Percentiles rank a stretch among this genome's conserved stretches.
phyloP scores from a whole-genome alignment of 257 asterid genomes.

The Ligustrum vulgare region DNA sequence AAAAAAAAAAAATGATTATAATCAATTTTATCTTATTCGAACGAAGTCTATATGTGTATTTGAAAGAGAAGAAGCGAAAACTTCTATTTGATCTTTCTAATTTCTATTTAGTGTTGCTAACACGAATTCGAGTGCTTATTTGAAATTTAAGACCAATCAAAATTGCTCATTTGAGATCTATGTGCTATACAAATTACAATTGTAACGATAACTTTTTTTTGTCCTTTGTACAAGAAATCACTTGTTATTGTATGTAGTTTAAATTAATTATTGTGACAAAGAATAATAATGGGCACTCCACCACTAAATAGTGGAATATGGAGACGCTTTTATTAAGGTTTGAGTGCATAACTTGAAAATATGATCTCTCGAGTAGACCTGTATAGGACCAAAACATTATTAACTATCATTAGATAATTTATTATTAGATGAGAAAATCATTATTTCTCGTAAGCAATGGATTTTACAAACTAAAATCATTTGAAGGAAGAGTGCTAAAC shows the following conservation, averaged over 20 bases:
- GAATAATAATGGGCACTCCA: not conserved
- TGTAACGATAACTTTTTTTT: no score
- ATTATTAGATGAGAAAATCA: slow-evolving; percentile 24
- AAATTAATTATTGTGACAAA: not conserved
- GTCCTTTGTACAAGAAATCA: not conserved
- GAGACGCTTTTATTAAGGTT: not conserved
- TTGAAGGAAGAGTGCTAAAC: not conserved
- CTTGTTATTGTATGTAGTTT: not conserved
- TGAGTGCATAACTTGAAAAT: not conserved
- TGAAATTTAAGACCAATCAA: no score
- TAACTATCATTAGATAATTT: slow-evolving; percentile 29
- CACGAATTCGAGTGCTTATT: no score
- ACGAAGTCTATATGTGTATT: no score
- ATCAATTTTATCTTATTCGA: no score
- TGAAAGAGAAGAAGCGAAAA: no score
- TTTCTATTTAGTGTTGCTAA: no score
- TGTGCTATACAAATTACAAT: no score
- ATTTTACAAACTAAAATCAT: not conserved
- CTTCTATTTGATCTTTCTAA: no score
- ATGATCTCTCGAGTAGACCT: slow-evolving; percentile 1
- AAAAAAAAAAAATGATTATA: no score
- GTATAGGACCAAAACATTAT: slow-evolving; percentile 28
- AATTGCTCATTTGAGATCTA: no score
- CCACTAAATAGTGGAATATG: not conserved
- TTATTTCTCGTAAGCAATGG: not conserved